Conservation (phyloP, 371 early-diverging fungal species). For the Mucor piriformis region DNA sequence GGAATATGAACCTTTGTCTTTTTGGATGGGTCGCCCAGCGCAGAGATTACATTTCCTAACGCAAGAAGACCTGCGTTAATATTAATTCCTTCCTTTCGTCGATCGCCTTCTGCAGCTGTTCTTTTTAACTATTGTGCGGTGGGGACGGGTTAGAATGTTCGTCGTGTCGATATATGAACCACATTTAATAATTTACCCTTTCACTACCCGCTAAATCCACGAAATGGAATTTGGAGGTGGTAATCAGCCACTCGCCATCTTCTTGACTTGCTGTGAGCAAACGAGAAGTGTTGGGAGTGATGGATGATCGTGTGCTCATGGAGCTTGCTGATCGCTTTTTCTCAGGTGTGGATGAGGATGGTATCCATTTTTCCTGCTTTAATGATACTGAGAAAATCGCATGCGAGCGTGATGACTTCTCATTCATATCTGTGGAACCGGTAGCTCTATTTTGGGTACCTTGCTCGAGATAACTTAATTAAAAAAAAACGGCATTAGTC, state of each 20-base stretch:
- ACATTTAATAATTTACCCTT: constrained; percentile 57
- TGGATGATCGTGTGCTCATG: constrained; percentile 20
- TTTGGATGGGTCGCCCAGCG: constrained; percentile 87
- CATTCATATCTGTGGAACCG: constrained; percentile 98
- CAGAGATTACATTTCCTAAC: constrained; percentile 98
- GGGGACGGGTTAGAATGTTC: no score
- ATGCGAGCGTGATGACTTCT: constrained; percentile 93
- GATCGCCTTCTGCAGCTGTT: constrained; percentile 93
- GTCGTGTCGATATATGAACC: no score
- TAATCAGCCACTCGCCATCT: constrained; percentile 57
- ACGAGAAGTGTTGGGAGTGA: constrained; percentile 6
- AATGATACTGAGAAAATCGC: constrained; percentile 94
- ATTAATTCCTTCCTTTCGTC: constrained; percentile 96
- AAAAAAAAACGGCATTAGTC: neutral
- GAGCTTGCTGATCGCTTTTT: constrained; percentile 26
- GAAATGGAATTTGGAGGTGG: constrained; percentile 95
- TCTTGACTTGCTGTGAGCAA: constrained; percentile 14
- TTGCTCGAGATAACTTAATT: constrained; percentile 63
- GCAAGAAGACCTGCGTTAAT: constrained; percentile 98
- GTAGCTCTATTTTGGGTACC: constrained; percentile 89
- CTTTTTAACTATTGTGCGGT: constrained; percentile 91
- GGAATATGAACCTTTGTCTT: constrained; percentile 76
- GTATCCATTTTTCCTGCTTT: constrained; percentile 63
- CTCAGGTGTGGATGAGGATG: constrained; percentile 18
- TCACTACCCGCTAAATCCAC: constrained; percentile 99